These are phyloP conservation scores for Lycium barbarum DNA, from an alignment of 257 asterid species.

Conservation along the genomic window DNA sequence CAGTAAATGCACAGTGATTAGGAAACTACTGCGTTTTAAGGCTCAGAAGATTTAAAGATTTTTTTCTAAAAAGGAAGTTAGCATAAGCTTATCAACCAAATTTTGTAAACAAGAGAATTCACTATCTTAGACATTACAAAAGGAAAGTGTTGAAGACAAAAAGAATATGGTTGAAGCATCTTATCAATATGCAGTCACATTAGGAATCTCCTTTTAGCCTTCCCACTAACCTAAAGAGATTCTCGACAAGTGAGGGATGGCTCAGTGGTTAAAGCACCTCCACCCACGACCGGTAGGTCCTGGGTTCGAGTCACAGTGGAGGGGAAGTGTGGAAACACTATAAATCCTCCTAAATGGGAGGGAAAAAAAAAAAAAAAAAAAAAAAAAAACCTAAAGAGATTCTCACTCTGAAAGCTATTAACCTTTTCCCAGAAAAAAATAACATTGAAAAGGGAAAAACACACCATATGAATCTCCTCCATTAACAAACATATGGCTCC, in stretches of 20 bases:
- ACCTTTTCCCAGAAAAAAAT: not conserved
- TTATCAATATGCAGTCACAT: not conserved
- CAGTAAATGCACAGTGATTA: not conserved
- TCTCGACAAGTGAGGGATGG: too few relatives aligned
- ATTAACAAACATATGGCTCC: not conserved
- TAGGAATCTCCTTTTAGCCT: constrained; percentile 23
- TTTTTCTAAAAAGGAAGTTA: not conserved
- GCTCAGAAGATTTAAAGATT: not conserved
- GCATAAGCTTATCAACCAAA: not conserved
- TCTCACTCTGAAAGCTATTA: constrained; percentile 9
- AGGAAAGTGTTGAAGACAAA: not conserved
- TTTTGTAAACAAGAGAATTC: not conserved
- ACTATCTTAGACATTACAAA: not conserved
- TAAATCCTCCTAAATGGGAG: too few relatives aligned
- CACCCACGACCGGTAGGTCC: too few relatives aligned
- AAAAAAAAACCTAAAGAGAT: not conserved
- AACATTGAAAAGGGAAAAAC: not conserved
- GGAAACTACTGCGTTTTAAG: not conserved
- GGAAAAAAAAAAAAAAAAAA: too few relatives aligned
- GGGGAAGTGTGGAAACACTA: too few relatives aligned
- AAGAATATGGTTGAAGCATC: constrained; percentile 22
- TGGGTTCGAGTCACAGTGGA: too few relatives aligned
- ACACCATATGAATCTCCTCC: constrained; percentile 21
- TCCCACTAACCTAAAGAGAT: not conserved
- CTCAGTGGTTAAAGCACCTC: too few relatives aligned